These are phyloP conservation scores for Aegilops bicornis DNA, from an alignment of 176 grass and related monocot species.

Conservation along the genomic window DNA sequence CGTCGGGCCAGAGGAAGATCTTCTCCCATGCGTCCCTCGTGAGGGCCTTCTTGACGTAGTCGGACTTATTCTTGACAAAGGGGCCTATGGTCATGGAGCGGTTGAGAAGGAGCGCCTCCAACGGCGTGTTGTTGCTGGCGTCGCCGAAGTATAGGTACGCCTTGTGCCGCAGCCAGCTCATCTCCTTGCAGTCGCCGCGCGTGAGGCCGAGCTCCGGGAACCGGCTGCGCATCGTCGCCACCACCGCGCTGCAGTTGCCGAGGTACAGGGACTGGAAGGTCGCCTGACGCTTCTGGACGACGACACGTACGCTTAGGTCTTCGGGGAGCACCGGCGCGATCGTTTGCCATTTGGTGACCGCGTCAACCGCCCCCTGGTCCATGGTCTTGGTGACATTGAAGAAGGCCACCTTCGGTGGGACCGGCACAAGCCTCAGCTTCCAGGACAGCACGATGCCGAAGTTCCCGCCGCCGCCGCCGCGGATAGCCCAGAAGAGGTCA, in stretches of 20 bases:
- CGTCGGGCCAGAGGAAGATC: background rate
- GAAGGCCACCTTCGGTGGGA: conserved; percentile 12
- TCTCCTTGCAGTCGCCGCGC: background rate
- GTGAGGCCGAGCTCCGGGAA: background rate
- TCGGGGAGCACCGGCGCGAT: background rate
- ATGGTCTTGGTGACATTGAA: conserved; percentile 3
- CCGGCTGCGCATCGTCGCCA: background rate
- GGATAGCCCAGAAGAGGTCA: conserved; percentile 44
- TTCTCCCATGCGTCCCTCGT: background rate
- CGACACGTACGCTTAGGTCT: background rate
- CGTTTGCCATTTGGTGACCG: background rate
- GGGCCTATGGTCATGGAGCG: background rate
- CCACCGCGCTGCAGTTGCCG: background rate
- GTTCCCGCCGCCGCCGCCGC: conserved; percentile 21
- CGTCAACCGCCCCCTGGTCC: background rate
- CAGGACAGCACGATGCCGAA: conserved; percentile 43
- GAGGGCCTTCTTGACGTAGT: background rate
- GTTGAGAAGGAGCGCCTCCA: background rate
- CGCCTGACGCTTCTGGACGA: background rate
- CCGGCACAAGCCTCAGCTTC: conserved; percentile 24
- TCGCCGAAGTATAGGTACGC: conserved; percentile 12
- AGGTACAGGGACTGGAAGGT: conserved; percentile 3
- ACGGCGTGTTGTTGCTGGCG: background rate
- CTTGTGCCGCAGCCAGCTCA: background rate
- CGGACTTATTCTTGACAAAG: background rate